These are phyloP conservation scores for Leishmania lainsoni DNA, from an alignment of 208 protist genomes.

Conservation along the genomic window DNA sequence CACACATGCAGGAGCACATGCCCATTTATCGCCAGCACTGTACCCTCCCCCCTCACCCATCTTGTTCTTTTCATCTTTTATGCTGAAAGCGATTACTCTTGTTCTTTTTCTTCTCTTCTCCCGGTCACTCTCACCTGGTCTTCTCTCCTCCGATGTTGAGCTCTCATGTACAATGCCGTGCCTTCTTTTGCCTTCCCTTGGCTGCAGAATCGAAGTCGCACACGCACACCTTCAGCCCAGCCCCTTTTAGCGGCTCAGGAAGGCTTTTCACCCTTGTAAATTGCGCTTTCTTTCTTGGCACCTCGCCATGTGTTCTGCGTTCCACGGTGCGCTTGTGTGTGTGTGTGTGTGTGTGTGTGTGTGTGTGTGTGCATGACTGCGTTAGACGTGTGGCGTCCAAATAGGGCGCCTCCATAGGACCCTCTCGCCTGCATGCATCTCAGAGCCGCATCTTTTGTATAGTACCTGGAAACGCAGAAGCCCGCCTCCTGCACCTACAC, in stretches of 20 bases:
- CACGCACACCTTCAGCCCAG: not conserved
- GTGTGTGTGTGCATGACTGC: not conserved
- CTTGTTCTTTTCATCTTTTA: constrained; percentile 6
- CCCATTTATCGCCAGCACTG: not conserved
- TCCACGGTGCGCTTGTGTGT: not conserved
- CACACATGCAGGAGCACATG: not conserved
- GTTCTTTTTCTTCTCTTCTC: not conserved
- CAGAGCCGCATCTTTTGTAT: not conserved
- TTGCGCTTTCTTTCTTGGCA: not conserved
- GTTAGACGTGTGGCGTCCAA: not conserved
- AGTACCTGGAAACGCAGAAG: not conserved
- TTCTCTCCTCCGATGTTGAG: not conserved
- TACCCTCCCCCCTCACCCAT: not conserved
- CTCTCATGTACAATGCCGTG: constrained; percentile 11
- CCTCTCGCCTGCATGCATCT: not conserved
- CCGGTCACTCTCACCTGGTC: not conserved
- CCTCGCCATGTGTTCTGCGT: not conserved
- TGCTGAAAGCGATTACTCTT: not conserved
- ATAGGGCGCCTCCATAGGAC: not conserved
- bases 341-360: constrained; percentile 10
- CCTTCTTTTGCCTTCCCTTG: not conserved
- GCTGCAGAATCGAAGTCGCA: not conserved
- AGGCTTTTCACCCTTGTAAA: not conserved
- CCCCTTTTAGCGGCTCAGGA: not conserved
- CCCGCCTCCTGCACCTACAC: not conserved